Conservation (phyloP, 768 basidiomycete species). For the Boletus insuetus region DNA sequence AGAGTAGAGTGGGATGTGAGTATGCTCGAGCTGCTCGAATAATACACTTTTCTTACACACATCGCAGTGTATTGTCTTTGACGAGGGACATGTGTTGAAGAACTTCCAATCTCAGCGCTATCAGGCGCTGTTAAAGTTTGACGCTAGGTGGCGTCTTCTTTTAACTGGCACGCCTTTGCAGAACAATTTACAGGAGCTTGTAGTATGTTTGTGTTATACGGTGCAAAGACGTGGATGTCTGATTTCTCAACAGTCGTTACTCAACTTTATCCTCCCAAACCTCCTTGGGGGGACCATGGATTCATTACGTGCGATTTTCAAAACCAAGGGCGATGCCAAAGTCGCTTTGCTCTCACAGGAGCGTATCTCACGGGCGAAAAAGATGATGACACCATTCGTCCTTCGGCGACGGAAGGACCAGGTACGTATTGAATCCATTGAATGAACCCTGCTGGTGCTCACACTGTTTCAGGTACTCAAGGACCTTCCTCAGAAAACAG, state of each 20-base stretch:
- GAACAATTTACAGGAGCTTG: constrained; percentile 86
- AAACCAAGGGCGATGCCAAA: constrained; percentile 90
- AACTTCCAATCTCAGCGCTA: constrained; percentile 98
- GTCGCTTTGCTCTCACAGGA: constrained; percentile 87
- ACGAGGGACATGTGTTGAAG: constrained; percentile 96
- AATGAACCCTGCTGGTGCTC: not conserved
- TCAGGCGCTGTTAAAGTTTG: constrained; percentile 79
- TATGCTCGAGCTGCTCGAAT: not conserved
- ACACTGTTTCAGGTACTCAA: constrained; percentile 65
- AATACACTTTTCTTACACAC: not conserved
- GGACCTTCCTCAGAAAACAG: constrained; percentile 89
- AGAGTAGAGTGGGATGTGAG: constrained; percentile 91
- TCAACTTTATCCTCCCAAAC: constrained; percentile 96
- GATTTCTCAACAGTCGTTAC: constrained; percentile 64
- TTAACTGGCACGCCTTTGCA: constrained; percentile 95
- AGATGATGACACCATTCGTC: constrained; percentile 99
- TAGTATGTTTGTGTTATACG: constrained; percentile 50
- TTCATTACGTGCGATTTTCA: constrained; percentile 91
- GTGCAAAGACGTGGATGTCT: constrained; percentile 8
- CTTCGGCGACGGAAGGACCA: constrained; percentile 96
- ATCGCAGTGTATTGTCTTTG: constrained; percentile 83
- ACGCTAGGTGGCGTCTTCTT: constrained; percentile 85
- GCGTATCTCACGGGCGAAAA: constrained; percentile 92
- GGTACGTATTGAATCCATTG: constrained; percentile 37
- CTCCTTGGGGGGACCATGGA: constrained; percentile 78